Conservation (phyloP, 352 stramenopile genomes). For the Phytophthora pseudosyringae region DNA sequence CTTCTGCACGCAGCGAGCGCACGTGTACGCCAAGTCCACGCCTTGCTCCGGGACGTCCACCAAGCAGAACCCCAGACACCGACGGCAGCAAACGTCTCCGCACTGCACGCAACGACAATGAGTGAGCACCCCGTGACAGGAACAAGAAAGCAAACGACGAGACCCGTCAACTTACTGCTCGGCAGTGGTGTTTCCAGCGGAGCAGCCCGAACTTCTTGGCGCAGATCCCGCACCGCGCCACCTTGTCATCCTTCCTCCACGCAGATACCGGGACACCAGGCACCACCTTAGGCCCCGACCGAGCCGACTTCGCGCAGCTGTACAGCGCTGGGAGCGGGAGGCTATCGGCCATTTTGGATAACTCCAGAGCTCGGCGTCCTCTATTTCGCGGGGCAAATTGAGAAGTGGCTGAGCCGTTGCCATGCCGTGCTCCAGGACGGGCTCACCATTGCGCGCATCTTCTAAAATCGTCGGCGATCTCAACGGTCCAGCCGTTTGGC, state of each 20-base stretch:
- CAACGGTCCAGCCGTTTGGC: constrained; percentile 22
- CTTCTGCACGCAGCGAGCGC: constrained; percentile 61
- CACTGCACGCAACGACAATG: constrained; percentile 46
- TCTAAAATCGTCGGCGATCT: constrained; percentile 27
- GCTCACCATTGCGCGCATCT: constrained; percentile 21
- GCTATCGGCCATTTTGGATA: constrained; percentile 44
- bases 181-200: constrained; percentile 72
- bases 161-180: constrained; percentile 49
- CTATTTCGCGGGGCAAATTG: constrained; percentile 24
- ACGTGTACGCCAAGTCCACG: constrained; percentile 74
- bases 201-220: constrained; percentile 72
- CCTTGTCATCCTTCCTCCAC: constrained; percentile 63
- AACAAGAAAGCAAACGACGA: background rate
- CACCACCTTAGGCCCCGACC: constrained; percentile 46
- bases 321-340: constrained; percentile 54
- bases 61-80: constrained; percentile 72
- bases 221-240: constrained; percentile 63
- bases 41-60: constrained; percentile 69
- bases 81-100: constrained; percentile 72
- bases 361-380: background rate
- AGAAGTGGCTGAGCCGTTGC: constrained; percentile 29
- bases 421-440: background rate
- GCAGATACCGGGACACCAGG: constrained; percentile 51
- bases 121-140: constrained; percentile 23
- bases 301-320: constrained; percentile 33